Conservation (phyloP, 208 protist species). For the Phytomonas sp. region DNA sequence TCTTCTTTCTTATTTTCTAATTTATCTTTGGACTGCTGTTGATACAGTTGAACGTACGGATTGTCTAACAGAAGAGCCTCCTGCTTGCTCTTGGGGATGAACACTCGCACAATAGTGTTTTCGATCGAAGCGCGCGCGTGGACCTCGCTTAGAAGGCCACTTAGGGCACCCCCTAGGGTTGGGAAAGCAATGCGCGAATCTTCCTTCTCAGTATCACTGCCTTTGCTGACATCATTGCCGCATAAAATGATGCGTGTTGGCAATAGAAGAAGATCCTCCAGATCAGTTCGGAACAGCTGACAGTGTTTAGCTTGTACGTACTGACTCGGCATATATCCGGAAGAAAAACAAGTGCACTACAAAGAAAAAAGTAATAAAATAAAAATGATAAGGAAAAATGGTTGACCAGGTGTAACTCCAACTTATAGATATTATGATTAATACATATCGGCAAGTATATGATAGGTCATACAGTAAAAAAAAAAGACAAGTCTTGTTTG, state of each 20-base stretch:
- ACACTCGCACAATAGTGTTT: conserved; percentile 47
- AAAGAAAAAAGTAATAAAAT: background rate
- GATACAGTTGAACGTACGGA: conserved; percentile 27
- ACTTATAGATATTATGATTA: background rate
- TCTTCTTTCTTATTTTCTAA: background rate
- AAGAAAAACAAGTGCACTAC: conserved; percentile 3
- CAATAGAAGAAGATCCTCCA: conserved; percentile 52
- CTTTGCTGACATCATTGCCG: background rate
- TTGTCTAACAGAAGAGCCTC: conserved; percentile 39
- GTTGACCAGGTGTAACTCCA: background rate
- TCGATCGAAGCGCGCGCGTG: conserved; percentile 32
- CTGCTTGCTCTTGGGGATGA: conserved; percentile 37
- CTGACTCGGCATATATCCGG: conserved; percentile 34
- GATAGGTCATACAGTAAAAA: background rate
- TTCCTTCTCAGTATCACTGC: background rate
- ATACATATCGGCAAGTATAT: background rate
- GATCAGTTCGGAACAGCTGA: conserved; percentile 42
- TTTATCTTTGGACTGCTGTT: background rate
- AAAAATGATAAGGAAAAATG: background rate
- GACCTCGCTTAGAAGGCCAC: conserved; percentile 32
- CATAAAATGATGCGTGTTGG: conserved; percentile 18
- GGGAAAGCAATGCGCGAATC: background rate
- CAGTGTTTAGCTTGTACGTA: conserved; percentile 40
- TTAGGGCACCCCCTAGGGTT: conserved; percentile 1
- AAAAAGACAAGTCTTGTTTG: background rate